A percentile compares a stretch with the other conserved stretches of the same genome.
Conservation (phyloP, 2,329 filamentous ascomycete species). For the Paraphaeosphaeria sporulosa region DNA sequence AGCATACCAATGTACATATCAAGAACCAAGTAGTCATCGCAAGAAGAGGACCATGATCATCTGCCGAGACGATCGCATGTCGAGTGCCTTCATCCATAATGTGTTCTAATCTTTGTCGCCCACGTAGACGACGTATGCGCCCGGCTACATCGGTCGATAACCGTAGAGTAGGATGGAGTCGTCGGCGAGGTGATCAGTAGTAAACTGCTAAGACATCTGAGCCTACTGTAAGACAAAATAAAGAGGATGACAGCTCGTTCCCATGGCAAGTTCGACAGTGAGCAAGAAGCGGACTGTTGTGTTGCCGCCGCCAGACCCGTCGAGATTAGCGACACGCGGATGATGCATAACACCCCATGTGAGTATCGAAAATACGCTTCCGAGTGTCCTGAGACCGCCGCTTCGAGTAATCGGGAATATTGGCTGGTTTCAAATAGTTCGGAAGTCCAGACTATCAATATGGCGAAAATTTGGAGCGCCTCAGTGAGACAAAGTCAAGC, state of each 20-base stretch:
- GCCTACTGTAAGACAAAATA: background rate
- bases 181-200: background rate
- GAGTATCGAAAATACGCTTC: background rate
- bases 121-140: background rate
- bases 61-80: slow-evolving; percentile 26
- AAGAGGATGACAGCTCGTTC: background rate
- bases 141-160: slow-evolving; percentile 3
- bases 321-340: background rate
- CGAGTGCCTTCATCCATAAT: slow-evolving; percentile 14
- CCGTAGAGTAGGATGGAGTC: background rate
- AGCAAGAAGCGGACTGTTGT: background rate
- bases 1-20: slow-evolving; percentile 30
- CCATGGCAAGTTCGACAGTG: background rate
- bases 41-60: slow-evolving; percentile 35
- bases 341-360: background rate
- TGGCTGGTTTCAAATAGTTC: background rate
- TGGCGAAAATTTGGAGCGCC: background rate
- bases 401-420: background rate
- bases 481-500: background rate
- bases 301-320: background rate
- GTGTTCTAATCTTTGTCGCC: background rate
- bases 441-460: background rate
- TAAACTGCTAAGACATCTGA: background rate
- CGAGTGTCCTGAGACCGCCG: background rate
- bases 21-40: slow-evolving; percentile 38